Base-by-base conservation (phyloP, 352 stramenopile genomes). In the Phytophthora nicotianae region DNA sequence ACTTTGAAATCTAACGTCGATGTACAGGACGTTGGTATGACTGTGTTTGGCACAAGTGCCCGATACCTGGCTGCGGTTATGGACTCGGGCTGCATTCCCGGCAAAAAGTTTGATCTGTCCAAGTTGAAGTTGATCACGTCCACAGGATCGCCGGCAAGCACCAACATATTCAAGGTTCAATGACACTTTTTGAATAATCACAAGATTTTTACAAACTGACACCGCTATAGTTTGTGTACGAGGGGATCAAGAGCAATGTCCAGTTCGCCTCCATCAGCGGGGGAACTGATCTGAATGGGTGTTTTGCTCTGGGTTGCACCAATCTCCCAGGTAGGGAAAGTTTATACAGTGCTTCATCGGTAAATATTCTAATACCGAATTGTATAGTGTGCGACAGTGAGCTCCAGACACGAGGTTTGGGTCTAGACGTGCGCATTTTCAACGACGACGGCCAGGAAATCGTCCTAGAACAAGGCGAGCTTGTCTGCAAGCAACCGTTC, bases 211-310 rank as follows among this genome's bases (percentile, higher is more conserved):
- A 5, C 13, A 13, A 38, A 16, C 13, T 38, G 1, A n/a, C 10
- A 38, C 32, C 13, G n/a, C 32, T n/a, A 17, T 45, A 19, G 5
- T 92, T 90, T 72, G 83, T 92, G 6, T 92, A 92, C 48, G 64
- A 83, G 24, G 65, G 77, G 5, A 89, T 92, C 66, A 92, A 90
- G 54, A 77, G 59, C 20, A 79, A 92, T 50, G 79, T 89, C n/a
- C 82, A 89, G 52, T 90, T 93, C 37, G 79, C 81, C 3, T 91
- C 80, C 13, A 95, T 96, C 65, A 93, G 80, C 29, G 88, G 88
- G 24, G 88, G 86, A 38, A 96, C 88, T 11, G 88, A 96, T 53
- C 70, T 93, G 26, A 93, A 93, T 56, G 84, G 84, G 3, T 93
- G 81, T 61, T 93, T 93, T 56, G 79, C 81, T 40, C 65, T 90